phyloP scores from a whole-genome alignment of 2,329 filamentous ascomycete species.

The Diaporthe velutina region DNA sequence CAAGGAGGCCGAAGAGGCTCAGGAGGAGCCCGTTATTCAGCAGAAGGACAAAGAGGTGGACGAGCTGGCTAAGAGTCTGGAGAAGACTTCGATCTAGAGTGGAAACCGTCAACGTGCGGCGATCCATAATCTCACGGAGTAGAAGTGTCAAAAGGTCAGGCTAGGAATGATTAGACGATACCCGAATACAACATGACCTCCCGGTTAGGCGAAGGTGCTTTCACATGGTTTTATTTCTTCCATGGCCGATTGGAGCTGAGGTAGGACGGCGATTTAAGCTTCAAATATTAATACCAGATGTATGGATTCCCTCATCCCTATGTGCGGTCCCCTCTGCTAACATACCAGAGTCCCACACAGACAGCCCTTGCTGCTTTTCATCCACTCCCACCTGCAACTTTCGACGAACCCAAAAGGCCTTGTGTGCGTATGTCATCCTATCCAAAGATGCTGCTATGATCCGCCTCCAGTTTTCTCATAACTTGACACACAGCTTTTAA shows the following conservation, averaged over 20 bases:
- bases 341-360: not conserved
- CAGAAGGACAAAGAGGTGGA: slow-evolving; percentile 84
- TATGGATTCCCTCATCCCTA: not conserved
- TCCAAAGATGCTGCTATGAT: no score
- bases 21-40: slow-evolving; percentile 79
- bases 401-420: not conserved
- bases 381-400: not conserved
- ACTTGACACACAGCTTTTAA: not conserved
- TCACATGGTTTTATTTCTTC: not conserved
- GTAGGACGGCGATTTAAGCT: not conserved
- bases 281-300: not conserved
- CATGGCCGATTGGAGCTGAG: not conserved
- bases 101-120: slow-evolving; percentile 3
- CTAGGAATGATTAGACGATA: slow-evolving; percentile 41
- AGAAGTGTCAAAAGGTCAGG: slow-evolving; percentile 38
- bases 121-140: slow-evolving; percentile 33
- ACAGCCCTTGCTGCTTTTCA: not conserved
- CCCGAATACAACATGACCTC: slow-evolving; percentile 40
- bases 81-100: slow-evolving; percentile 73
- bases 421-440: not conserved
- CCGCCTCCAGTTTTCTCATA: not conserved
- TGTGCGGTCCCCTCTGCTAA: not conserved
- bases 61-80: slow-evolving; percentile 79
- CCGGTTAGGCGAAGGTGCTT: slow-evolving; percentile 36
- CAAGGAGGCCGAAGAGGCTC: slow-evolving; percentile 78